Percentiles rank a stretch among this genome's conserved stretches.
phyloP scores from a whole-genome alignment of 1,284 basidiomycete genomes.

The Coriolopsis trogii region DNA sequence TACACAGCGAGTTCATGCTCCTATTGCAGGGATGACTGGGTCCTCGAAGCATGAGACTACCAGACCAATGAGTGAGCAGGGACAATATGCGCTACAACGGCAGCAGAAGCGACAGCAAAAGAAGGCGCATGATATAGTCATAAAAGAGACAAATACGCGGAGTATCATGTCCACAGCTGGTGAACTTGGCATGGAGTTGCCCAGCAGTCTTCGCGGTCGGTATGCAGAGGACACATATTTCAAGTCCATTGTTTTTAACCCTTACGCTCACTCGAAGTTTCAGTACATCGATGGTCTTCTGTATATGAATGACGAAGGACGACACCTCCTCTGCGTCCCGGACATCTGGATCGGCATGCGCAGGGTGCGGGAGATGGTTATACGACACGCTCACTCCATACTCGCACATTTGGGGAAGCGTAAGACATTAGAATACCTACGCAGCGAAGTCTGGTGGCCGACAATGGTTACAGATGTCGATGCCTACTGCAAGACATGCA shows the following conservation, averaged over 20 bases:
- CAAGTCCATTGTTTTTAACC: not conserved
- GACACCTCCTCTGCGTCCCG: conserved; percentile 27
- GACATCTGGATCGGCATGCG: conserved; percentile 19
- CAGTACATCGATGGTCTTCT: not conserved
- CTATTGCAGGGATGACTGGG: conserved; percentile 9
- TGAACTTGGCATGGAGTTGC: not conserved
- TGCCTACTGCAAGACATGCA: conserved; percentile 30
- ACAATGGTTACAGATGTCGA: conserved; percentile 24
- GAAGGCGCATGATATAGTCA: not conserved
- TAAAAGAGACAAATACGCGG: not conserved
- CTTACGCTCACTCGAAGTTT: not conserved
- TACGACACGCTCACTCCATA: conserved; percentile 33
- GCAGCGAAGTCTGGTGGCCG: conserved; percentile 35
- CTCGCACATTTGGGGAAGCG: conserved; percentile 33
- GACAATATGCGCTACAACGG: not conserved
- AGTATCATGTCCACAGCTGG: not conserved
- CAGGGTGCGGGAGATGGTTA: conserved; percentile 25
- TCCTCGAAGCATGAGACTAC: not conserved
- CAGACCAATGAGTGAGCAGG: not conserved
- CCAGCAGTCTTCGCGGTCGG: not conserved
- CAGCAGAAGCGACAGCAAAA: too few species aligned
- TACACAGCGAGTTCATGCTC: not conserved
- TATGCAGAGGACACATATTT: conserved; percentile 18
- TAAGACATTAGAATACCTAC: conserved; percentile 33
- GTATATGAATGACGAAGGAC: not conserved